Base-by-base conservation (phyloP, 1,284 basidiomycete species). In the Cystobasidium sp. region DNA sequence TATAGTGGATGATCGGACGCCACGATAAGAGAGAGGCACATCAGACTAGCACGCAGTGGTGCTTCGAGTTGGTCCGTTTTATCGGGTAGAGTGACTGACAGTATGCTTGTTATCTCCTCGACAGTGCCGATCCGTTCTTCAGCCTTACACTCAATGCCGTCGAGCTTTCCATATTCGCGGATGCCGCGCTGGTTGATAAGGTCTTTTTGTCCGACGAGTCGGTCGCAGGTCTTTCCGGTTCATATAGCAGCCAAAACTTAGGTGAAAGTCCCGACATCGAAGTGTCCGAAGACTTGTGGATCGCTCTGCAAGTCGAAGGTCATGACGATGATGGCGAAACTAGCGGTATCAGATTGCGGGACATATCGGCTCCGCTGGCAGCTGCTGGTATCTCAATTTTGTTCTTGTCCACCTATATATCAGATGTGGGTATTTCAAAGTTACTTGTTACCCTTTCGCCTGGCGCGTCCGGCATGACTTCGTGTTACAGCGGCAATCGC, bases 81-180 rank as follows among this genome's bases (percentile, higher is more conserved):
- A 44, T 14, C 24, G 31, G 9, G 44, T 41, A 37, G 22, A 6
- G 31, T n/a, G 12, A 47, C 55, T 69, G 44, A 49, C 43, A 20
- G 20, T 20, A 47, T 41, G 14, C 39, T 46, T 41, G n/a, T 24
- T 20, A 0, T 37, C 9, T 47, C 31, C 10, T 24, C 12, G 41
- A 43, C 41, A 74, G 72, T 10, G 22, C 20, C 31, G 78, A 79
- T 44, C 75, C 78, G 0, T 79, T 79, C 75, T 79, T 78, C 52
- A 69, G 68, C 16, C 56, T 79, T 8, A 76, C 69, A 22, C 44
- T 73, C 20, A 79, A 79, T 66, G 75, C 72, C 3, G 56, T 79
- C 65, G 79, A 79, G 47, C 70, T 79, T 3, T 76, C 75, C 16
- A 51, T 79, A 31, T 79, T 79, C 22, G 78, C 75, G 31, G 76